Evolutionary conservation across 176 grass and related monocot species (phyloP), one percentile per base, ranked within the genome.

Genomic region (Cenchrus americanus): DNA sequence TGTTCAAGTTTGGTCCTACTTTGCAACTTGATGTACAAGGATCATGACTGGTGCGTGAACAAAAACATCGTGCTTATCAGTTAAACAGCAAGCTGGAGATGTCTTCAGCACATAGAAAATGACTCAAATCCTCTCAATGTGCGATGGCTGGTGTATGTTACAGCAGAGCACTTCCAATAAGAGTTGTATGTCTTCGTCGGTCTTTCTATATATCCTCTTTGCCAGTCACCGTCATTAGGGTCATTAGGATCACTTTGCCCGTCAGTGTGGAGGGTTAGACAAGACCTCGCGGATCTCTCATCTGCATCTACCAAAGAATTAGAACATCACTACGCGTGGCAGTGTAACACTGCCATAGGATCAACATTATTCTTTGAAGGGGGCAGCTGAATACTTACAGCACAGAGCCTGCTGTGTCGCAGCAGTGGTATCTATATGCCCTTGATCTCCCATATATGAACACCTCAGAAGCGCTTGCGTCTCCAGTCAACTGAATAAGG

Each of bases 251-350:
- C 19, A 42, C 5, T 24, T 40, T 37, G 21, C 21, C 13, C 79
- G 18, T 32, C 55, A 24, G 32, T 19, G 0, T 43, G 19, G 1
- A 62, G 14, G 43, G 9, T 37, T 47, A 57, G 51, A 37, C 77
- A 82, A 46, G 44, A 61, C 23, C 19, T 6, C 54, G 71, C 69
- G 23, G 47, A 53, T 26, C 82, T 85, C 3, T 17, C 72, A 52
- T 60, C 73, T 90, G 79, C 65, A 85, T 17, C 44, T 40, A 81
- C n/a, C 46, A 50, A 60, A 61, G 3, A 77, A 86, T 62, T 71
- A 1, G 0, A 61, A 23, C 66, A 86, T 61, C 65, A 23, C 14
- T 18, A 50, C 12, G 3, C 15, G 66, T 18, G 34, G 5, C 4
- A 22, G 1, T 63, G 11, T 5, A 43, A 26, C 8, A 30, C 26